These are phyloP conservation scores for Gnaphalium uliginosum DNA, from an alignment of 129 eudicot species.

Conservation along the genomic window DNA sequence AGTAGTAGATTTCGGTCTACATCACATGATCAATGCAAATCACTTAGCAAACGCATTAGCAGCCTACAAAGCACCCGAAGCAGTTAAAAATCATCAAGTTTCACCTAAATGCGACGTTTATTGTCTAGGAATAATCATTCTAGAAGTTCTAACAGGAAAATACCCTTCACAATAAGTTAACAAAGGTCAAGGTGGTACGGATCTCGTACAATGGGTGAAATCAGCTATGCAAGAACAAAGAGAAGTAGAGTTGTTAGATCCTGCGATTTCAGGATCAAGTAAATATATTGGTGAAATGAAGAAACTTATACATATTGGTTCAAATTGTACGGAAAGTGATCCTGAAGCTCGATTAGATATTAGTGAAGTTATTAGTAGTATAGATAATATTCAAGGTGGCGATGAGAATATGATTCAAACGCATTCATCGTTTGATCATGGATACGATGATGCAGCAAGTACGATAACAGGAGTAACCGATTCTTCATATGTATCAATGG, in stretches of 20 bases:
- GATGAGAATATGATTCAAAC: slow-evolving; percentile 31
- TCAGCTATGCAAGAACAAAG: slow-evolving; percentile 59
- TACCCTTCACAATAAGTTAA: slow-evolving; percentile 52
- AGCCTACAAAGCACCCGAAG: slow-evolving; percentile 81
- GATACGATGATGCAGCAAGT: slow-evolving; percentile 32
- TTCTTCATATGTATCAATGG: slow-evolving; percentile 30
- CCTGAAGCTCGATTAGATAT: slow-evolving; percentile 51
- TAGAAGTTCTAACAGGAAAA: slow-evolving; percentile 74
- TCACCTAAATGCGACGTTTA: slow-evolving; percentile 72
- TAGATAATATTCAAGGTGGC: slow-evolving; percentile 48
- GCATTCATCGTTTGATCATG: slow-evolving; percentile 24
- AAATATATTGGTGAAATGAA: slow-evolving; percentile 41
- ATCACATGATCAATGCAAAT: slow-evolving; percentile 33
- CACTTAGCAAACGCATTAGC: slow-evolving; percentile 44
- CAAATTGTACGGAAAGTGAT: slow-evolving; percentile 52
- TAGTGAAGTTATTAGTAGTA: slow-evolving; percentile 42
- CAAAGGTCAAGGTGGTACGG: slow-evolving; percentile 63
- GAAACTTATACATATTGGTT: slow-evolving; percentile 56
- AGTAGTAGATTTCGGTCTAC: slow-evolving; percentile 59
- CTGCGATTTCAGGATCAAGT: slow-evolving; percentile 49
- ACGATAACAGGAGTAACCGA: slow-evolving; percentile 26
- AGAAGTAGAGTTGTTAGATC: slow-evolving; percentile 61
- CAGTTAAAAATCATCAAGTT: slow-evolving; percentile 32
- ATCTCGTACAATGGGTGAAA: slow-evolving; percentile 57
- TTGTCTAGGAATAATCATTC: slow-evolving; percentile 74